Base-by-base conservation (phyloP, 805 yeast species). In the Metschnikowia amazonensis region DNA sequence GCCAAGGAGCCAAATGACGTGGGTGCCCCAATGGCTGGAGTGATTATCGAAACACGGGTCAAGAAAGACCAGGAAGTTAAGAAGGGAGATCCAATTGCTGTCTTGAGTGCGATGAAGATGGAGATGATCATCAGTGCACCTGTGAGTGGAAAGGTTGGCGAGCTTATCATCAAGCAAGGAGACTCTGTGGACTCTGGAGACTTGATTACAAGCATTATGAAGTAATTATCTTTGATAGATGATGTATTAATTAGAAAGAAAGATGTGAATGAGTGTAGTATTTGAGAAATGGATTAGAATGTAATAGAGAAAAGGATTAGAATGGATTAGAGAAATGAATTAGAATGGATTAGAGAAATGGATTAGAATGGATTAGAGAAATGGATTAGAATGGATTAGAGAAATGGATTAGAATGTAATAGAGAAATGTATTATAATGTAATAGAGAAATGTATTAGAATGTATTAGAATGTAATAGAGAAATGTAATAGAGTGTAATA, bases 11-110 rank as follows among this genome's bases (percentile, higher is more conserved):
- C 95, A 49, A 85, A 83, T 62, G 97, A 94, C 58, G 84, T 94
- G 52, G 98, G 98, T 58, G 95, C 99, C 5, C 99, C 99, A 70
- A 92, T 92, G 98, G 95, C 98, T 34, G 99, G 99, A 74, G 97
- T 90, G 53, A 88, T 92, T 51, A 88, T 92, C 53, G 99, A 94
- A 71, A 86, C 90, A 44, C 87, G 95, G 63, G 89, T 89, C 52
- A 87, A 89, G 74, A 80, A 81, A 56, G 96, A 95, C 50, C 77
- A 82, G 43, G 85, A 84, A 54, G 96, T 94, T 55, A 89, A 88
- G 80, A 92, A 92, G 80, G 99, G 99, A 55, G 96, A 92, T 64
- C 90, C 97, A 28, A 67, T 92, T 53, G 95, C 95, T 50, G 96
- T 92, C 21, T 77, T 92, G 64, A 82, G 92, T 64, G 99, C 99